Evolutionary conservation across 2,329 filamentous ascomycete species (phyloP).

Genomic region (Alternaria gaisen): DNA sequence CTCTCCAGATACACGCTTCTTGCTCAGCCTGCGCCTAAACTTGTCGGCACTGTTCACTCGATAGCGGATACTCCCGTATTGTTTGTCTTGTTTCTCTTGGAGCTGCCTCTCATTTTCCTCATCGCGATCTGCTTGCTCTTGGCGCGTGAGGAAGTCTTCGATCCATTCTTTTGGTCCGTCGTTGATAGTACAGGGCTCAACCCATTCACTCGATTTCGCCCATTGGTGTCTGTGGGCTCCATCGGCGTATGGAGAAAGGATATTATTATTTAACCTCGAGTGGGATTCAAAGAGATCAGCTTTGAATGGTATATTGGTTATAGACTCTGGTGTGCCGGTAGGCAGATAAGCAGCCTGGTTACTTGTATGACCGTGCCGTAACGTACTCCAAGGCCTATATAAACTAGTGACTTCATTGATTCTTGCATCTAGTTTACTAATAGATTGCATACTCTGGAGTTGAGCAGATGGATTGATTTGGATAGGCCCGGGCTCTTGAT

Average conservation of each 20-base stretch:
- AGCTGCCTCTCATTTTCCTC: not conserved
- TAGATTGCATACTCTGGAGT: constrained; percentile 19
- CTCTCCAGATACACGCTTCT: not conserved
- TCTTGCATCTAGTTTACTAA: constrained; percentile 7
- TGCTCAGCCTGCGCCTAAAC: constrained; percentile 8
- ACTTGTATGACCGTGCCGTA: not conserved
- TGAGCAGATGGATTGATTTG: constrained; percentile 14
- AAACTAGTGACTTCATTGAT: not conserved
- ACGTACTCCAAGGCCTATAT: not conserved
- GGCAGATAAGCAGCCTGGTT: not conserved
- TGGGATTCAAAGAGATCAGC: constrained; percentile 6
- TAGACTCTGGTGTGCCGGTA: constrained; percentile 12
- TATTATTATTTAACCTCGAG: constrained; percentile 1
- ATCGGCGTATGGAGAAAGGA: not conserved
- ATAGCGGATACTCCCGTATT: not conserved
- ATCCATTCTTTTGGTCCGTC: constrained; percentile 16
- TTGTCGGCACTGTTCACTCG: constrained; percentile 14
- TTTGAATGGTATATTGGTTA: constrained; percentile 4
- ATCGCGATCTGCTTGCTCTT: constrained; percentile 9
- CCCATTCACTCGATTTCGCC: constrained; percentile 13
- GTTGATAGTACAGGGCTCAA: constrained; percentile 2
- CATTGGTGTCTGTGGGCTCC: constrained; percentile 1
- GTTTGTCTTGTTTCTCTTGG: constrained; percentile 7
- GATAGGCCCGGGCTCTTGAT: constrained; percentile 13
- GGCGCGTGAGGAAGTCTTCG: constrained; percentile 16